These are phyloP conservation scores for Acacia pycnantha DNA, from an alignment of 331 rosid species.

Conservation along the genomic window DNA sequence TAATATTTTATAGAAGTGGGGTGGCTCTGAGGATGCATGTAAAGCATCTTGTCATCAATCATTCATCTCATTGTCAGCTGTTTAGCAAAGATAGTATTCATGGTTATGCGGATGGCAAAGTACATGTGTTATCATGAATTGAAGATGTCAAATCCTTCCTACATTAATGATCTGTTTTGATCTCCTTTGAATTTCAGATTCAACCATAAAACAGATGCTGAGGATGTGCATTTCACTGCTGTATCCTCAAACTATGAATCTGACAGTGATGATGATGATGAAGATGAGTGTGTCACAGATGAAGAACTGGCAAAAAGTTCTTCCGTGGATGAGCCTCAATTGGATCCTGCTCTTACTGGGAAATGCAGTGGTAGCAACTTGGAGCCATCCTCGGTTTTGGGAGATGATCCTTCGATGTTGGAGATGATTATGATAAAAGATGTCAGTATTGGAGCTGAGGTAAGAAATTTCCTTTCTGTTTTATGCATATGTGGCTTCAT, in stretches of 20 bases:
- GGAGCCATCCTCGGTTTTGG: constrained; percentile 37
- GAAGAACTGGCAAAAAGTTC: constrained; percentile 28
- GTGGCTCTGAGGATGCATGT: neutral
- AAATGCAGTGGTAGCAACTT: constrained; percentile 20
- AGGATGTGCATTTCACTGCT: constrained; percentile 81
- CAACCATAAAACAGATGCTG: constrained; percentile 89
- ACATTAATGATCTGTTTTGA: constrained; percentile 21
- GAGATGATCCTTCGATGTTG: constrained; percentile 40
- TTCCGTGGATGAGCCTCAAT: constrained; percentile 27
- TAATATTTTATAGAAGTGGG: neutral
- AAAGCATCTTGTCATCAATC: neutral
- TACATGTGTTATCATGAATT: constrained; percentile 3
- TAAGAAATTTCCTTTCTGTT: constrained; percentile 25
- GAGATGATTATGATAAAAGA: constrained; percentile 88
- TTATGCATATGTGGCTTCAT: neutral
- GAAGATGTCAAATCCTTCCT: neutral
- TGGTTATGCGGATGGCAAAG: neutral
- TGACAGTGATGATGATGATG: constrained; percentile 26
- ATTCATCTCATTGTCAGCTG: neutral
- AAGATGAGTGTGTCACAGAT: constrained; percentile 26
- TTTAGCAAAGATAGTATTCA: neutral
- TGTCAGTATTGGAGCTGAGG: constrained; percentile 79
- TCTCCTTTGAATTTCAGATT: constrained; percentile 51
- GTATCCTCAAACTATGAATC: constrained; percentile 43
- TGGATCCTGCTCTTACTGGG: constrained; percentile 16